These are phyloP conservation scores for Quaeritorhiza haematococci DNA, from an alignment of 371 early-diverging fungal species.

Conservation along the genomic window DNA sequence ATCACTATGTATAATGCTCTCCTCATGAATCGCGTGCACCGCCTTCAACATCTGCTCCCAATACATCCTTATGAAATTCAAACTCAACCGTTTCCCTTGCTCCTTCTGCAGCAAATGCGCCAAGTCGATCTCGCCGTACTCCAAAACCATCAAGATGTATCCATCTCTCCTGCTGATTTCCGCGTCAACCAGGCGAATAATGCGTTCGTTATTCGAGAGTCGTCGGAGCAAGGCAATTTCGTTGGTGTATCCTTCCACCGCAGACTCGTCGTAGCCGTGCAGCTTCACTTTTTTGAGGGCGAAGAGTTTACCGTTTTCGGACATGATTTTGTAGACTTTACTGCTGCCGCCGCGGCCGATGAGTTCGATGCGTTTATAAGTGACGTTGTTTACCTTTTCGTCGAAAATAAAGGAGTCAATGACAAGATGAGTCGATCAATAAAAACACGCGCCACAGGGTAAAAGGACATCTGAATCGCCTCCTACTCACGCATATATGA, in stretches of 20 bases:
- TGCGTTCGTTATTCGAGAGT: constrained; percentile 57
- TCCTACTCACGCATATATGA: not conserved
- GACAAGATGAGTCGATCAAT: no score
- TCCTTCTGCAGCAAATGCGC: constrained; percentile 62
- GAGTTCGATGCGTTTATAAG: constrained; percentile 52
- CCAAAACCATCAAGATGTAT: constrained; percentile 72
- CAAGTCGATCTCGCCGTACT: constrained; percentile 92
- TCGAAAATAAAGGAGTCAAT: not conserved
- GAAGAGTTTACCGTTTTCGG: constrained; percentile 55
- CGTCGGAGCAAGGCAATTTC: constrained; percentile 76
- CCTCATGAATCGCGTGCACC: constrained; percentile 80
- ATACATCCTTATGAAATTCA: constrained; percentile 70
- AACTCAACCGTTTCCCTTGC: constrained; percentile 40
- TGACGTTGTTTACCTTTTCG: constrained; percentile 49
- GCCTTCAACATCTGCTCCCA: constrained; percentile 93
- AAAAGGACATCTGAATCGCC: not conserved
- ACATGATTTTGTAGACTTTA: constrained; percentile 85
- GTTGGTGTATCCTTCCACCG: constrained; percentile 68
- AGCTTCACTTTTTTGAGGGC: constrained; percentile 87
- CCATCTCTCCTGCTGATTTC: constrained; percentile 59
- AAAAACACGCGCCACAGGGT: not conserved
- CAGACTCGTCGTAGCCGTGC: constrained; percentile 56
- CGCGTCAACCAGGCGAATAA: constrained; percentile 75
- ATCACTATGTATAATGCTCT: constrained; percentile 90
- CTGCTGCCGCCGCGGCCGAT: constrained; percentile 87